These are phyloP conservation scores for Fusarium papillatum DNA, from an alignment of 2,329 filamentous ascomycete genomes.

Conservation along the genomic window DNA sequence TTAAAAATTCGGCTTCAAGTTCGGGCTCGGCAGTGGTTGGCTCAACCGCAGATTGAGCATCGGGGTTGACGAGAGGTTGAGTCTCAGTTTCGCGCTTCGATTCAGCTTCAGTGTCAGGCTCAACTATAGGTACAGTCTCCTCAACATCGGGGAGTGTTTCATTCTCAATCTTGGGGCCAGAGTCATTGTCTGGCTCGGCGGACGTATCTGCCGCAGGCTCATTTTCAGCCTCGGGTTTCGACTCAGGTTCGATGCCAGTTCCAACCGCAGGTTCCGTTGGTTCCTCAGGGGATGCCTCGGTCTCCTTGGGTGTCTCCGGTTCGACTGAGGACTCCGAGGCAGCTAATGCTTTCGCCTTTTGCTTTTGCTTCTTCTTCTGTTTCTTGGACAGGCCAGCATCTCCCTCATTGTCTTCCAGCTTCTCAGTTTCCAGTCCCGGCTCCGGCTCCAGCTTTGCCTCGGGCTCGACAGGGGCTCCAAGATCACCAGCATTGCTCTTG, in stretches of 20 bases:
- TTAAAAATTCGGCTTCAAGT: conserved; percentile 28
- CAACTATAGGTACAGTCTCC: conserved; percentile 45
- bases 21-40: conserved; percentile 25
- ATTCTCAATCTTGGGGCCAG: conserved; percentile 37
- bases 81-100: conserved; percentile 43
- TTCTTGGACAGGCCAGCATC: conserved; percentile 44
- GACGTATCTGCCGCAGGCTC: conserved; percentile 24
- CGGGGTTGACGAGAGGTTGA: conserved; percentile 34
- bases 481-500: conserved; percentile 30
- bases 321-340: conserved; percentile 29
- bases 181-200: conserved; percentile 23
- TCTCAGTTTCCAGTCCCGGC: conserved; percentile 35
- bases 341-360: conserved; percentile 40
- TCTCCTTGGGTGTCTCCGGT: conserved; percentile 31
- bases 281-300: conserved; percentile 26
- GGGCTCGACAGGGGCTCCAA: conserved; percentile 32
- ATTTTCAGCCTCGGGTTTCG: conserved; percentile 18
- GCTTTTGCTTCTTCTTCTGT: conserved; percentile 42
- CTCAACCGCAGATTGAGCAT: conserved; percentile 29
- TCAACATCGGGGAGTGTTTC: conserved; percentile 33
- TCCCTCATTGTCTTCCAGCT: conserved; percentile 37
- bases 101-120: conserved; percentile 46
- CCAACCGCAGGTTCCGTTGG: conserved; percentile 30
- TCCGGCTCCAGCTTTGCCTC: conserved; percentile 32
- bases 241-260: conserved; percentile 35